Conservation (phyloP, 371 early-diverging fungal species). For the Nosema granulosis region DNA sequence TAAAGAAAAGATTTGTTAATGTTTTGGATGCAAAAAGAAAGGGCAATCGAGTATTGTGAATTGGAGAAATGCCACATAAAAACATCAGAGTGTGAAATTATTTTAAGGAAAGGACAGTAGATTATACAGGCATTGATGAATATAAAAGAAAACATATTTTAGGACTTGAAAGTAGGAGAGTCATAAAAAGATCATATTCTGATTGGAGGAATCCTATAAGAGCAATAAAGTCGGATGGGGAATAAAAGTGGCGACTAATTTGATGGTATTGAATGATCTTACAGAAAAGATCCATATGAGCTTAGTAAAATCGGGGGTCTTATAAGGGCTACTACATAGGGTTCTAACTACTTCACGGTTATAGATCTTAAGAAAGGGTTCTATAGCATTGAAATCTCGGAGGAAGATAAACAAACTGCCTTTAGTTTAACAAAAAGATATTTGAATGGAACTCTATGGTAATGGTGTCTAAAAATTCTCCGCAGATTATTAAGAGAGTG, state of each 20-base stretch:
- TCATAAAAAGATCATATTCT: conserved; percentile 13
- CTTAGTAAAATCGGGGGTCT: neutral
- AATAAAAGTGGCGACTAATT: conserved; percentile 34
- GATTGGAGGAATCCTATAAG: conserved; percentile 1
- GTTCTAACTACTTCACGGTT: neutral
- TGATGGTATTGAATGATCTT: conserved; percentile 30
- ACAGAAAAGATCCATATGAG: neutral
- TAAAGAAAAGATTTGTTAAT: neutral
- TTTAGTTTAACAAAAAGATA: conserved; percentile 39
- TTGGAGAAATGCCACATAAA: conserved; percentile 8
- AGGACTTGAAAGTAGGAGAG: neutral
- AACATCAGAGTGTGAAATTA: neutral
- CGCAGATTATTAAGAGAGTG: conserved; percentile 48
- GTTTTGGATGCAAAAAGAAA: neutral
- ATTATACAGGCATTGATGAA: neutral
- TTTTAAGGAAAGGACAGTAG: neutral
- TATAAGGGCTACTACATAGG: neutral
- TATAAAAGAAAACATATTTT: neutral
- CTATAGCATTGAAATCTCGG: conserved; percentile 26
- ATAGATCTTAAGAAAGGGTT: neutral
- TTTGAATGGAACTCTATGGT: conserved; percentile 47
- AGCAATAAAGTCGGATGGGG: conserved; percentile 59
- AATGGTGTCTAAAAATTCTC: conserved; percentile 51
- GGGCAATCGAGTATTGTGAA: neutral
- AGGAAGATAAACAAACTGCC: conserved; percentile 46